phyloP scores from a whole-genome alignment of 805 yeast genomes.

The Sugiyamaella floridensis region DNA sequence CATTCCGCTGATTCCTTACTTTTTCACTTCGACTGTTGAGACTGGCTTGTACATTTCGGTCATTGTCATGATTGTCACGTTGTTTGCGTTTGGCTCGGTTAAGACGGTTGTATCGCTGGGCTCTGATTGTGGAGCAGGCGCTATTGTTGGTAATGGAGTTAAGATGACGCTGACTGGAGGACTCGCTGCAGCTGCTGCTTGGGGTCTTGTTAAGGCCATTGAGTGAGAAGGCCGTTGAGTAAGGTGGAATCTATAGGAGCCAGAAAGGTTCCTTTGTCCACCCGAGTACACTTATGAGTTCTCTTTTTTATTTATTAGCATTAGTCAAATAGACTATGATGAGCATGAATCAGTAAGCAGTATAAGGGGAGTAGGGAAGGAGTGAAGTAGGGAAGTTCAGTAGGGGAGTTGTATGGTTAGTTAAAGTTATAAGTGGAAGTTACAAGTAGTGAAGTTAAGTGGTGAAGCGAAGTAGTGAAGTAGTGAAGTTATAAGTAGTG shows the following conservation, averaged over 20 bases:
- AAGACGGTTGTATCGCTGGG: conserved; percentile 85
- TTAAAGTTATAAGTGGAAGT: no score
- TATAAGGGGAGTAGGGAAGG: no score
- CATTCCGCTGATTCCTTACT: conserved; percentile 85
- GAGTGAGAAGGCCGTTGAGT: conserved; percentile 69
- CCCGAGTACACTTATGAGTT: background rate
- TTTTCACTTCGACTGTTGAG: conserved; percentile 68
- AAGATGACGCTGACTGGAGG: conserved; percentile 96
- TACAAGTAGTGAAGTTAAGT: no score
- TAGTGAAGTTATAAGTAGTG: no score
- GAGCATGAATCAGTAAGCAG: no score
- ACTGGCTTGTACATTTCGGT: conserved; percentile 71
- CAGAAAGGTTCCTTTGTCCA: background rate
- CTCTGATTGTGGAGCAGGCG: conserved; percentile 42
- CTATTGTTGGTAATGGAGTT: conserved; percentile 59
- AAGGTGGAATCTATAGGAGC: no score
- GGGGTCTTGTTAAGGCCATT: conserved; percentile 78
- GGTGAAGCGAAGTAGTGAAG: no score
- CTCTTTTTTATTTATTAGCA: background rate
- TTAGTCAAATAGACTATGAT: background rate
- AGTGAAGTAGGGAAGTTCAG: no score
- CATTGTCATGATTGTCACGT: conserved; percentile 73
- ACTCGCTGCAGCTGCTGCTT: conserved; percentile 95
- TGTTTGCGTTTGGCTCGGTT: conserved; percentile 78
- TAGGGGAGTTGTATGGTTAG: no score